These are phyloP conservation scores for Trametes villosa DNA, from an alignment of 768 basidiomycete genomes.

Conservation along the genomic window DNA sequence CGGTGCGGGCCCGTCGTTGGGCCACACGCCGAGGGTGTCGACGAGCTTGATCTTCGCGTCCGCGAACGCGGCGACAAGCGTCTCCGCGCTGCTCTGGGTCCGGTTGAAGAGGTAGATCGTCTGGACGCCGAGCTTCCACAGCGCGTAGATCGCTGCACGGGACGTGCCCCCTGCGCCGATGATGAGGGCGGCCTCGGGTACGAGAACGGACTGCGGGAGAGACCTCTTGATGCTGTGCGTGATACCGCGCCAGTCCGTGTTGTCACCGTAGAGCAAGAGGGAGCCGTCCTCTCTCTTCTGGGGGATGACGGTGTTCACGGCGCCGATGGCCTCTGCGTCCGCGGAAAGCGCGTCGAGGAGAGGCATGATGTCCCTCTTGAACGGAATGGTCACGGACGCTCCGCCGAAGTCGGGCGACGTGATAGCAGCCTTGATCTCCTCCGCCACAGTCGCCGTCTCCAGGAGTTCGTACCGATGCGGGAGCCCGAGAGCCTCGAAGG, in stretches of 20 bases:
- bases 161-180: conserved; percentile 96
- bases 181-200: conserved; percentile 66
- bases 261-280: conserved; percentile 80
- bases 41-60: conserved; percentile 62
- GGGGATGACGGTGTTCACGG: conserved; percentile 92
- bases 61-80: conserved; percentile 71
- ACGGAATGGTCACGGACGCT: conserved; percentile 95
- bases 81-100: conserved; percentile 72
- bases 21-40: conserved; percentile 59
- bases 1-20: conserved; percentile 50
- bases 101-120: conserved; percentile 89
- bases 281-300: conserved; percentile 43
- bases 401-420: conserved; percentile 82
- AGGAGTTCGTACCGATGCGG: conserved; percentile 83
- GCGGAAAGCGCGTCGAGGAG: conserved; percentile 79
- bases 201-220: conserved; percentile 42
- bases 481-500: conserved; percentile 76
- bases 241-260: conserved; percentile 96
- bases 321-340: conserved; percentile 86
- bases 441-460: conserved; percentile 70
- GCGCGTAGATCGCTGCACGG: conserved; percentile 91
- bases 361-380: conserved; percentile 89
- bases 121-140: conserved; percentile 68
- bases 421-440: conserved; percentile 67
- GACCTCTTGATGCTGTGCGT: conserved; percentile 53